phyloP scores from a whole-genome alignment of 768 basidiomycete species.

The Agrocybe pediades region DNA sequence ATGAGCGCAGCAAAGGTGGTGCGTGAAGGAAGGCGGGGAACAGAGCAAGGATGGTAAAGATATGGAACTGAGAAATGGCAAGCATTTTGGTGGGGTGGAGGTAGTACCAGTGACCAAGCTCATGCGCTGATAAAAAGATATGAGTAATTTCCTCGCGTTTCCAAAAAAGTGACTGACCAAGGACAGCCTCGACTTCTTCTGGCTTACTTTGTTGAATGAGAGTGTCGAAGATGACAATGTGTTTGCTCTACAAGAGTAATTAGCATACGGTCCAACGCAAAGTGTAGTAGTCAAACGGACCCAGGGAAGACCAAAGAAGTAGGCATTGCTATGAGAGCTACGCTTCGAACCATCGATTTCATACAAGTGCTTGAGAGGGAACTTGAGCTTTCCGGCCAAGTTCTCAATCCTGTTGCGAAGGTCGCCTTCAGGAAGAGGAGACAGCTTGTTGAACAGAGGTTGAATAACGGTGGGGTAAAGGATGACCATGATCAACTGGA shows the following conservation, averaged over 20 bases:
- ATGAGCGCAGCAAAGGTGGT: slow-evolving; percentile 75
- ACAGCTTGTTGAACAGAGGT: slow-evolving; percentile 96
- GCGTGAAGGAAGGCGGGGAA: slow-evolving; percentile 91
- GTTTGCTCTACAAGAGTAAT: slow-evolving; percentile 69
- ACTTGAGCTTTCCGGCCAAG: slow-evolving; percentile 80
- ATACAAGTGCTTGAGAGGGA: slow-evolving; percentile 93
- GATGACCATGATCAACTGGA: slow-evolving; percentile 85
- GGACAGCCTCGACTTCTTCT: slow-evolving; percentile 96
- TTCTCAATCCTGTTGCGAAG: slow-evolving; percentile 76
- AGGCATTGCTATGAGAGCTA: slow-evolving; percentile 95
- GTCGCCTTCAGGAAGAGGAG: slow-evolving; percentile 77
- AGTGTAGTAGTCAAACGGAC: slow-evolving; percentile 37
- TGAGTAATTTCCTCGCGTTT: neutral
- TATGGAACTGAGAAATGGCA: slow-evolving; percentile 82
- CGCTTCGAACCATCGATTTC: slow-evolving; percentile 98
- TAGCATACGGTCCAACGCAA: neutral
- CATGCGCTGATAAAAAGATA: slow-evolving; percentile 63
- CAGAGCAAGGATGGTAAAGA: slow-evolving; percentile 81
- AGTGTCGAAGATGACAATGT: slow-evolving; percentile 97
- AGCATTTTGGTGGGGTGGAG: slow-evolving; percentile 90
- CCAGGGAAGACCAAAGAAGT: slow-evolving; percentile 97
- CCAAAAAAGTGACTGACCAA: slow-evolving; percentile 41
- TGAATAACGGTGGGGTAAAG: slow-evolving; percentile 88
- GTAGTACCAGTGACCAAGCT: slow-evolving; percentile 96
- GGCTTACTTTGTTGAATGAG: slow-evolving; percentile 89